These are phyloP conservation scores for Yamadazyma sp. DNA, from an alignment of 805 yeast species.

Conservation along the genomic window DNA sequence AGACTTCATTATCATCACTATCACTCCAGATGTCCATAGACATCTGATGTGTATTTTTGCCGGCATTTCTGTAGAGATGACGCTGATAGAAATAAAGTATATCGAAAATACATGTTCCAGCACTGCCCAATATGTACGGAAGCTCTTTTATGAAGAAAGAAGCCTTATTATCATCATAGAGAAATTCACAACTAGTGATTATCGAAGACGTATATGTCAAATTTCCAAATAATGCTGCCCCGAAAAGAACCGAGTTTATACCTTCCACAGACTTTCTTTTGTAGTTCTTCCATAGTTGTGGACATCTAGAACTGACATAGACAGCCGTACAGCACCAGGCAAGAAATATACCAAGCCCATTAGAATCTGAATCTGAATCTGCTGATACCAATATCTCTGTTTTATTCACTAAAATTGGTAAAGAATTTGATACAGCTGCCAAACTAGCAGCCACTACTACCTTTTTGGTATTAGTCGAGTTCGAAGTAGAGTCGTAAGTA, in stretches of 20 bases:
- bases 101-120: constrained; percentile 84
- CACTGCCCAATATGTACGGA: constrained; percentile 81
- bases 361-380: background rate
- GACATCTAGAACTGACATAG: constrained; percentile 77
- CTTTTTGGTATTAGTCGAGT: background rate
- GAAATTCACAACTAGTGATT: constrained; percentile 57
- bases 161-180: constrained; percentile 29
- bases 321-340: constrained; percentile 82
- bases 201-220: constrained; percentile 75
- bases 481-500: background rate
- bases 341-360: constrained; percentile 26
- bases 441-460: constrained; percentile 13
- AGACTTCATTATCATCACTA: background rate
- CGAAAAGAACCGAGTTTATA: constrained; percentile 74
- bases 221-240: constrained; percentile 78
- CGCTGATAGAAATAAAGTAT: constrained; percentile 65
- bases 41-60: constrained; percentile 22
- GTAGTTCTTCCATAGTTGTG: constrained; percentile 79
- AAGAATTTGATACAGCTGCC: constrained; percentile 15
- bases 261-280: constrained; percentile 82
- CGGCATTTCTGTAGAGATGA: constrained; percentile 28
- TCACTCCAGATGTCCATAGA: constrained; percentile 21
- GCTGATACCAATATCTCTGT: background rate
- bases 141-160: constrained; percentile 64
- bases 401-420: constrained; percentile 8